Evolutionary conservation across 1,284 basidiomycete species (phyloP).

Genomic region (Cutaneotrichosporon sp.): DNA sequence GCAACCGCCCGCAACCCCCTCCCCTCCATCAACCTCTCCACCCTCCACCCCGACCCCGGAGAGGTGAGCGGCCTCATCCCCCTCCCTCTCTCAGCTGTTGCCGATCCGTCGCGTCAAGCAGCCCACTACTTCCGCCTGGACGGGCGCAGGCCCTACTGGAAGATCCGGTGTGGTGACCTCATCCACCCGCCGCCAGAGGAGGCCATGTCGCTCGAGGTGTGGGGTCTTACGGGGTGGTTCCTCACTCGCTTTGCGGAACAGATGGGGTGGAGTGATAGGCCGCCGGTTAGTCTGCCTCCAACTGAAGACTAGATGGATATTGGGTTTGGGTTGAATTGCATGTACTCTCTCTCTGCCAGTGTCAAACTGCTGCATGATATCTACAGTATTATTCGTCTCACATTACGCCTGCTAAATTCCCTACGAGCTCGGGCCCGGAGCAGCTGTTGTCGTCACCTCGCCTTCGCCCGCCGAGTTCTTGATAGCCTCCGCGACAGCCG

Average conservation of each 20-base stretch:
- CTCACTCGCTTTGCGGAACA: constrained; percentile 35
- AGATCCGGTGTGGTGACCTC: constrained; percentile 37
- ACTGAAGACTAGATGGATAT: constrained; percentile 11
- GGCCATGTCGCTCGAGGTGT: constrained; percentile 35
- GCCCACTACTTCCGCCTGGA: constrained; percentile 44
- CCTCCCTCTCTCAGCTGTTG: constrained; percentile 35
- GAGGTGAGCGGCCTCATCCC: constrained; percentile 45
- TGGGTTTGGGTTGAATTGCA: neutral
- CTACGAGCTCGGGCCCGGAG: neutral
- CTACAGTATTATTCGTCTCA: neutral
- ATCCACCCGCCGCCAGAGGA: constrained; percentile 22
- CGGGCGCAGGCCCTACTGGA: constrained; percentile 39
- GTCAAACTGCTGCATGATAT: too few species aligned
- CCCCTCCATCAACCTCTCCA: constrained; percentile 30
- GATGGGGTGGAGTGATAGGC: constrained; percentile 37
- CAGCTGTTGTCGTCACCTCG: neutral
- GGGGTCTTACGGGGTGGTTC: constrained; percentile 51
- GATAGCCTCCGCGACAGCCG: constrained; percentile 2
- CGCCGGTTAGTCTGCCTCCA: constrained; percentile 16
- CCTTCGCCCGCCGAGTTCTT: neutral
- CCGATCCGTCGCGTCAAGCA: constrained; percentile 23
- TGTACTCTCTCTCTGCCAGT: neutral
- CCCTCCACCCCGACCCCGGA: constrained; percentile 30
- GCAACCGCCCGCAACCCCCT: constrained; percentile 19
- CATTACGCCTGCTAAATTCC: too few species aligned